phyloP scores from a whole-genome alignment of 345 rosid species.

The Jatropha curcas region DNA sequence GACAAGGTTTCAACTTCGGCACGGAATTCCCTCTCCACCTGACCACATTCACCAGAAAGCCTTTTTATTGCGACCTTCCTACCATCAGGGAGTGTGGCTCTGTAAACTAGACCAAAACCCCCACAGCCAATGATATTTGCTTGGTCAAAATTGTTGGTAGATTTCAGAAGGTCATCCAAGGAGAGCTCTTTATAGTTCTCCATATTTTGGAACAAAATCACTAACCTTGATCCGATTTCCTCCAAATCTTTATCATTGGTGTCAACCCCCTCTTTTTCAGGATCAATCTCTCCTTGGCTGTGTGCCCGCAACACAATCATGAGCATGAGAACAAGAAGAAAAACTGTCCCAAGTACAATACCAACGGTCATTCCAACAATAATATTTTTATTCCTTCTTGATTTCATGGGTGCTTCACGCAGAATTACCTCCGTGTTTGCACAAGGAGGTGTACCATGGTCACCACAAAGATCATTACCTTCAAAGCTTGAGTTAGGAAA shows the following conservation, averaged over 20 bases:
- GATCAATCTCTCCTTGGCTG: conserved; percentile 67
- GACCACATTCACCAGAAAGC: conserved; percentile 83
- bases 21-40: conserved; percentile 77
- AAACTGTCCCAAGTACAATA: conserved; percentile 51
- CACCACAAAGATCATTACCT: conserved; percentile 76
- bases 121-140: conserved; percentile 86
- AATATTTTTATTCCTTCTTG: conserved; percentile 35
- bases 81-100: conserved; percentile 66
- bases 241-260: conserved; percentile 42
- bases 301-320: conserved; percentile 51
- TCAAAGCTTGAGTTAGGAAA: conserved; percentile 85
- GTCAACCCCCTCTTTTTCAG: conserved; percentile 53
- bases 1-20: conserved; percentile 93
- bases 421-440: conserved; percentile 5
- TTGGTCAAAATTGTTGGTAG: conserved; percentile 74
- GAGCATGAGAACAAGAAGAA: conserved; percentile 45
- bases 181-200: conserved; percentile 52
- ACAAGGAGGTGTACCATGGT: conserved; percentile 48
- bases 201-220: conserved; percentile 63
- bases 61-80: conserved; percentile 71
- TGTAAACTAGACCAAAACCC: conserved; percentile 87
- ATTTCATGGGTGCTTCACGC: conserved; percentile 14
- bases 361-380: conserved; percentile 64
- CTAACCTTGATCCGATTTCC: conserved; percentile 51
- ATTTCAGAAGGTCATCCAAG: conserved; percentile 59